phyloP scores from a whole-genome alignment of 1,284 basidiomycete species.

The Afroboletus lepidellus region DNA sequence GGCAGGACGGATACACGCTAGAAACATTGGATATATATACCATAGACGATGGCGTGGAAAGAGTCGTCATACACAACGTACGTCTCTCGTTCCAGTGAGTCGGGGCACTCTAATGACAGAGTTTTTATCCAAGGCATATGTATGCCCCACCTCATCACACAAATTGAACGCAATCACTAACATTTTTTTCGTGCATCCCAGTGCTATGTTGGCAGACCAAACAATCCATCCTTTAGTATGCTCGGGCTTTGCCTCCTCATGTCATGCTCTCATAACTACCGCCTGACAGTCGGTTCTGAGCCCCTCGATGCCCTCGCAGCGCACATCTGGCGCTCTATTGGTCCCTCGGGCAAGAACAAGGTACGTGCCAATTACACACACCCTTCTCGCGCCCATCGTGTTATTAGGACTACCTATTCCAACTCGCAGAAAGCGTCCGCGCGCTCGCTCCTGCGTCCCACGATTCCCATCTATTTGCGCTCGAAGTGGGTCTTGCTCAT shows the following conservation, averaged over 20 bases:
- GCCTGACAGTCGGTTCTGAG: slow-evolving; percentile 68
- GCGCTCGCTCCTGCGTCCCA: slow-evolving; percentile 70
- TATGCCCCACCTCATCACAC: slow-evolving; percentile 3
- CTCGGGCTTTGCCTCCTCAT: background rate
- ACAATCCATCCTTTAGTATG: slow-evolving; percentile 64
- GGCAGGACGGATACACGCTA: slow-evolving; percentile 57
- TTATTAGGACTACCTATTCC: slow-evolving; percentile 73
- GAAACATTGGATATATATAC: slow-evolving; percentile 51
- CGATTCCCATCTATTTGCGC: slow-evolving; percentile 74
- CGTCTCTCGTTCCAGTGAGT: slow-evolving; percentile 6
- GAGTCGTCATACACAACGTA: slow-evolving; percentile 43
- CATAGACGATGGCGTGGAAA: slow-evolving; percentile 45
- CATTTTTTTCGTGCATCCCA: slow-evolving; percentile 13
- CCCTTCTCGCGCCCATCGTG: background rate
- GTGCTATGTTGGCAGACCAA: slow-evolving; percentile 64
- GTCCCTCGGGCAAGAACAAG: slow-evolving; percentile 85
- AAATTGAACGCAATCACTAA: background rate
- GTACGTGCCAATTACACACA: slow-evolving; percentile 31
- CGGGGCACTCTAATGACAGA: background rate
- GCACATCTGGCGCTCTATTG: slow-evolving; percentile 70
- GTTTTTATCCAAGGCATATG: slow-evolving; percentile 16
- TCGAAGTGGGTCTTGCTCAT: slow-evolving; percentile 51
- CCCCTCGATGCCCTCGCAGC: slow-evolving; percentile 65
- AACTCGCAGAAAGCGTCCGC: slow-evolving; percentile 66
- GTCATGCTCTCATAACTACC: background rate